These are phyloP conservation scores for Myrmaecium sp. DNA, from an alignment of 2,329 filamentous ascomycete genomes.

Conservation along the genomic window DNA sequence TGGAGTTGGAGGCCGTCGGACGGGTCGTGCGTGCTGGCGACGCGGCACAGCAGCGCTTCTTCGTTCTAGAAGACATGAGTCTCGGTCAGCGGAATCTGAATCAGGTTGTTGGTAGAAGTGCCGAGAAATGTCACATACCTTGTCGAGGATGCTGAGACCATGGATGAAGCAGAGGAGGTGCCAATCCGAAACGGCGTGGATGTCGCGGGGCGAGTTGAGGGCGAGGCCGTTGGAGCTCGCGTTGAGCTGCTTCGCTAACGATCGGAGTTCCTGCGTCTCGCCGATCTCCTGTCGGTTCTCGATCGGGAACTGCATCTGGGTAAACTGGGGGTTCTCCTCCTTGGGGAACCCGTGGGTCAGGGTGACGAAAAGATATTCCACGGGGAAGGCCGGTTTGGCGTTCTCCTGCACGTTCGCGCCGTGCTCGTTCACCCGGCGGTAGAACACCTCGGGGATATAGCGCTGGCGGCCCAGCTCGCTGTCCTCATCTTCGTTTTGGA, in stretches of 20 bases:
- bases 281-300: constrained; percentile 83
- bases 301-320: constrained; percentile 57
- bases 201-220: constrained; percentile 44
- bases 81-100: constrained; percentile 5
- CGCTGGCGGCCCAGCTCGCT: constrained; percentile 52
- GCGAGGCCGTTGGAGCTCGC: constrained; percentile 33
- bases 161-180: constrained; percentile 83
- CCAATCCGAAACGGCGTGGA: constrained; percentile 71
- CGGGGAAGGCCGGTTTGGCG: constrained; percentile 87
- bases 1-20: constrained; percentile 69
- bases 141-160: constrained; percentile 62
- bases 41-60: constrained; percentile 66
- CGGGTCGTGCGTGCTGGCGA: constrained; percentile 66
- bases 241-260: constrained; percentile 50
- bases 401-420: constrained; percentile 93
- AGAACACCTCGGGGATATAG: constrained; percentile 97
- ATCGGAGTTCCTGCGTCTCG: constrained; percentile 62
- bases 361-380: constrained; percentile 91
- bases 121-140: constrained; percentile 38
- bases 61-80: constrained; percentile 50
- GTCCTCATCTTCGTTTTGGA: constrained; percentile 80
- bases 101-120: constrained; percentile 1
- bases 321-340: constrained; percentile 60
- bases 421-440: constrained; percentile 88
- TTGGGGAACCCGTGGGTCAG: constrained; percentile 92